Conservation (phyloP, 768 basidiomycete genomes). For the Krasilnikovozyma curviuscula region DNA sequence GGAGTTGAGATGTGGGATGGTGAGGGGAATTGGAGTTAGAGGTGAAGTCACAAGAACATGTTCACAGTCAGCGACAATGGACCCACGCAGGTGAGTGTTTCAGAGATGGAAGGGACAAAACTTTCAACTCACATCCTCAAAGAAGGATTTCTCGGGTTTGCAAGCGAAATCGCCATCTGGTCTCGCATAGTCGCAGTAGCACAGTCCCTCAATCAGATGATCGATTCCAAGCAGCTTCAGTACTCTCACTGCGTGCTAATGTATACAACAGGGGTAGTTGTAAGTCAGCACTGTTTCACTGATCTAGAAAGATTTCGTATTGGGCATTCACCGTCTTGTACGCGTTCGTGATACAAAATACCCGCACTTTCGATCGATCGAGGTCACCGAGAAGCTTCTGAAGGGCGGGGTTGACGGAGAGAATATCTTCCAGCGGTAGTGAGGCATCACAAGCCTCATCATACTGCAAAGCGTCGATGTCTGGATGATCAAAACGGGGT, state of each 20-base stretch:
- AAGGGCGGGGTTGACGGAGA: slow-evolving; percentile 42
- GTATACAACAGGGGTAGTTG: background rate
- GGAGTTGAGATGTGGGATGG: too few species aligned
- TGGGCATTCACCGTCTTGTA: slow-evolving; percentile 42
- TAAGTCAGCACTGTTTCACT: background rate
- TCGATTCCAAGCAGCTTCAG: slow-evolving; percentile 50
- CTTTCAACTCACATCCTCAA: slow-evolving; percentile 34
- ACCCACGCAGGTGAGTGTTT: background rate
- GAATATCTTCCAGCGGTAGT: slow-evolving; percentile 60
- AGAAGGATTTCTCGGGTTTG: slow-evolving; percentile 62
- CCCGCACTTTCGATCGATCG: slow-evolving; percentile 51
- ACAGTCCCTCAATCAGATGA: slow-evolving; percentile 52
- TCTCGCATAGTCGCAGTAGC: slow-evolving; percentile 56
- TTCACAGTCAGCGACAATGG: slow-evolving; percentile 2
- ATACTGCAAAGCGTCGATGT: slow-evolving; percentile 62
- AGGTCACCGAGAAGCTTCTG: slow-evolving; percentile 58
- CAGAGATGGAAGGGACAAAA: background rate
- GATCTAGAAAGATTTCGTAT: background rate
- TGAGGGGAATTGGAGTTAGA: background rate
- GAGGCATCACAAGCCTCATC: slow-evolving; percentile 66
- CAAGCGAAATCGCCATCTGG: slow-evolving; percentile 41
- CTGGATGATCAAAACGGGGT: background rate
- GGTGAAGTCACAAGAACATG: background rate
- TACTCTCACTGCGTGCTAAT: slow-evolving; percentile 62
- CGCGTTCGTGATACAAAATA: slow-evolving; percentile 43